Conservation (phyloP, 2,329 filamentous ascomycete species). For the Paecilomyces variotii region DNA sequence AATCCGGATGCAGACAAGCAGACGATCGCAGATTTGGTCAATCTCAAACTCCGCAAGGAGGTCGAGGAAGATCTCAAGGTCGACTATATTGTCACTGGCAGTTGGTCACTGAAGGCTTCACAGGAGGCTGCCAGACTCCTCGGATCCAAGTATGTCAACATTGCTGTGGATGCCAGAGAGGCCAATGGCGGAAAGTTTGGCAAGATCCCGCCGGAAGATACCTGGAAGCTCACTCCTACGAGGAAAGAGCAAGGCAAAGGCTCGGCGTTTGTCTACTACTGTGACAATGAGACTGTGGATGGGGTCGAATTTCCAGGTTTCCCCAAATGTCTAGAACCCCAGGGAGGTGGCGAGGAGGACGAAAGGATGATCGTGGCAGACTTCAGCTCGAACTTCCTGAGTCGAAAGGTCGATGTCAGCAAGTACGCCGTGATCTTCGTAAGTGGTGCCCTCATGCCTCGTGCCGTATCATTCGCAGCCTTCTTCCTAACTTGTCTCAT, state of each 20-base stretch:
- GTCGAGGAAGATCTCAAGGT: constrained; percentile 65
- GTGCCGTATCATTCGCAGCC: not conserved
- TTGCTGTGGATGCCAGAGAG: constrained; percentile 59
- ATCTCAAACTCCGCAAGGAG: constrained; percentile 54
- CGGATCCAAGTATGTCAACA: constrained; percentile 67
- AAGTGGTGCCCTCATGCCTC: constrained; percentile 13
- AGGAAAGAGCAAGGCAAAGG: constrained; percentile 46
- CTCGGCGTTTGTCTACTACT: constrained; percentile 72
- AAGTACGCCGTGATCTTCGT: constrained; percentile 85
- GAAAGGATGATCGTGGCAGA: constrained; percentile 77
- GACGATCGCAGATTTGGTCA: constrained; percentile 48
- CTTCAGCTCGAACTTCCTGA: constrained; percentile 92
- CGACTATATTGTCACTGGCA: constrained; percentile 85
- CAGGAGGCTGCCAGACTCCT: constrained; percentile 74
- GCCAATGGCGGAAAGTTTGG: constrained; percentile 75
- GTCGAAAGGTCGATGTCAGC: constrained; percentile 63
- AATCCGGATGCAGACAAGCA: constrained; percentile 38
- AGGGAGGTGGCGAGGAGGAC: constrained; percentile 49
- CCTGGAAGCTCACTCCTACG: constrained; percentile 63
- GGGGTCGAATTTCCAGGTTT: constrained; percentile 79
- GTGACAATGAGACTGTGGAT: constrained; percentile 83
- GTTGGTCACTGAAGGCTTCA: constrained; percentile 83
- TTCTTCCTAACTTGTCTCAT: constrained; percentile 8
- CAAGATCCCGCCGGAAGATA: constrained; percentile 66
- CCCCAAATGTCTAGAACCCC: constrained; percentile 55